phyloP scores from a whole-genome alignment of 805 yeast species.

The Wickerhamiella australiensis region DNA sequence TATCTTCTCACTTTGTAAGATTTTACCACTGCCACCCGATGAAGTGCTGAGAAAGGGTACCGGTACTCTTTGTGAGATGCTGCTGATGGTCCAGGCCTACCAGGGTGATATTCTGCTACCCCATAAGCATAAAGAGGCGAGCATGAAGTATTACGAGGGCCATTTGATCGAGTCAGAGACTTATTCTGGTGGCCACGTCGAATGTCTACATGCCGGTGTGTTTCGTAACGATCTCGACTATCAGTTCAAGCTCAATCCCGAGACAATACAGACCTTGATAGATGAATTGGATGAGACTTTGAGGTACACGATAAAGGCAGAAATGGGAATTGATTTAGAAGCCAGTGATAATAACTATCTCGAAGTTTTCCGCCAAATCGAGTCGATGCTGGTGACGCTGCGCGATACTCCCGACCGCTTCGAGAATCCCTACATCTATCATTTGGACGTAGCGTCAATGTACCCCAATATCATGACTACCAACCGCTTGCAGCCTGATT shows the following conservation, averaged over 20 bases:
- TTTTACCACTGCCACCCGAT: conserved; percentile 92
- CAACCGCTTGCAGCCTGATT: conserved; percentile 93
- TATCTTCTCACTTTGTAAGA: conserved; percentile 87
- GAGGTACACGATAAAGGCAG: conserved; percentile 62
- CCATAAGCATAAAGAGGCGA: conserved; percentile 85
- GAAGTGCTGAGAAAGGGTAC: conserved; percentile 95
- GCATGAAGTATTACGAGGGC: conserved; percentile 90
- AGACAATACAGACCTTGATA: conserved; percentile 69
- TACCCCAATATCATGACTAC: conserved; percentile 98
- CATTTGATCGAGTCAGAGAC: conserved; percentile 91
- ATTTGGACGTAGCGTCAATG: conserved; percentile 98
- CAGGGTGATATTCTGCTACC: conserved; percentile 67
- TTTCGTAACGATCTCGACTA: conserved; percentile 76
- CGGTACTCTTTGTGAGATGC: conserved; percentile 97
- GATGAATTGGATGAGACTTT: conserved; percentile 64
- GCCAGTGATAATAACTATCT: conserved; percentile 65
- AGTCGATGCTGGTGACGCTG: conserved; percentile 42
- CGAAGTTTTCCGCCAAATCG: conserved; percentile 53
- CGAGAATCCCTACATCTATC: conserved; percentile 83
- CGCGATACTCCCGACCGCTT: conserved; percentile 48
- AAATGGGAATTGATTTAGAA: conserved; percentile 33
- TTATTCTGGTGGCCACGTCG: conserved; percentile 98
- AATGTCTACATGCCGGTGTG: conserved; percentile 94
- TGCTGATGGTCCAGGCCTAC: conserved; percentile 89
- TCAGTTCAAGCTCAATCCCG: conserved; percentile 66